Conservation (phyloP, 1,284 basidiomycete genomes). For the Moesziomyces globuligerus region DNA sequence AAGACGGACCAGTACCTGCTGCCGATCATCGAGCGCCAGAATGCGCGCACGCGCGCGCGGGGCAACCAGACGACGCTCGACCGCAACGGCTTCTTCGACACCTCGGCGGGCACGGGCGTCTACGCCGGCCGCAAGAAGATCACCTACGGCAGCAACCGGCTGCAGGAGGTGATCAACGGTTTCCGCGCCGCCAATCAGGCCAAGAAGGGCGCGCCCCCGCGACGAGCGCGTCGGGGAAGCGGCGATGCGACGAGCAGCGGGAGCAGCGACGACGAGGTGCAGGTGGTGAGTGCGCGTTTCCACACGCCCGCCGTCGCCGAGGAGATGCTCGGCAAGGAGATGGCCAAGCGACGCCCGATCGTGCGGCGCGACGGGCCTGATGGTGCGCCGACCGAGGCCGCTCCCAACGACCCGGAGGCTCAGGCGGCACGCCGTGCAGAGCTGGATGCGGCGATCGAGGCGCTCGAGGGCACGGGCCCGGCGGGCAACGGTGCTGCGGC, state of each 20-base stretch:
- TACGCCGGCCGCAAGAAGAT: constrained; percentile 81
- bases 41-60: constrained; percentile 66
- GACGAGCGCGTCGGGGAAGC: background rate
- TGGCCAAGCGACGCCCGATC: constrained; percentile 48
- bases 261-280: constrained; percentile 29
- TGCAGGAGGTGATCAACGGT: constrained; percentile 88
- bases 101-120: constrained; percentile 71
- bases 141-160: constrained; percentile 82
- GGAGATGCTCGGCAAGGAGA: constrained; percentile 56
- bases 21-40: constrained; percentile 81
- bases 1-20: constrained; percentile 93
- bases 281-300: constrained; percentile 34
- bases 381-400: background rate
- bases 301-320: constrained; percentile 39
- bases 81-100: constrained; percentile 71
- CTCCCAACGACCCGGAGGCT: background rate
- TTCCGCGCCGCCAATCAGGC: constrained; percentile 69
- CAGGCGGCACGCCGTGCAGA: constrained; percentile 17
- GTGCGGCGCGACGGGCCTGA: constrained; percentile 30
- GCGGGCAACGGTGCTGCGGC: background rate
- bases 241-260: constrained; percentile 7
- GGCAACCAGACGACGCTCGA: constrained; percentile 72
- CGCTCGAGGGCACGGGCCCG: constrained; percentile 27
- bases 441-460: constrained; percentile 46
- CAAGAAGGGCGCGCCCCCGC: background rate